Evolutionary conservation across 163 green algal genomes (phyloP).

Genomic region (Chlamydomonas reinhardtii): DNA sequence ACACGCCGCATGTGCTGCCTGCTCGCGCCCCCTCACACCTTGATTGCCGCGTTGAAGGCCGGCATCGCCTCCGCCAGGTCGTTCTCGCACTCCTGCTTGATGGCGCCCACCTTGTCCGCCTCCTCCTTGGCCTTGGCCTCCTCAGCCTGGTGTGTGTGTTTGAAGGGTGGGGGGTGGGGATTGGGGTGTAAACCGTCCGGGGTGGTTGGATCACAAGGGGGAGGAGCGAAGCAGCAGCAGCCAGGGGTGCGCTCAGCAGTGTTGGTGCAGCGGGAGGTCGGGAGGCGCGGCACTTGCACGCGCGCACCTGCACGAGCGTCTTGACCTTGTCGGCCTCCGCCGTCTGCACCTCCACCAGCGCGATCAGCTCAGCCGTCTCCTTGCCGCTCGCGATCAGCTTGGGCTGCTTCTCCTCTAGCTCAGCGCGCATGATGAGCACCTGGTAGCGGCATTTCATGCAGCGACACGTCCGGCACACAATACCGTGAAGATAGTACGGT

Average conservation of each 20-base stretch:
- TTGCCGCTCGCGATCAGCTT: conserved; percentile 64
- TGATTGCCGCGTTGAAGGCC: conserved; percentile 64
- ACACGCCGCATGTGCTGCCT: too few species aligned
- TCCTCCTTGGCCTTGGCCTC: conserved; percentile 72
- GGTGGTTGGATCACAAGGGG: too few species aligned
- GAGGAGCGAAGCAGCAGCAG: too few species aligned
- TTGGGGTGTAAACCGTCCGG: too few species aligned
- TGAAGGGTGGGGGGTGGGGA: too few species aligned
- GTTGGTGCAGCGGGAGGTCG: too few species aligned
- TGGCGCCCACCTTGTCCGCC: conserved; percentile 69
- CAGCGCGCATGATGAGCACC: conserved; percentile 67
- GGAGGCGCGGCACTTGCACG: too few species aligned
- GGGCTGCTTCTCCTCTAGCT: conserved; percentile 75
- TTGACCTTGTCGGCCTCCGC: conserved; percentile 78
- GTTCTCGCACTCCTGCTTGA: conserved; percentile 75
- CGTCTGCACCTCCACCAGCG: conserved; percentile 72
- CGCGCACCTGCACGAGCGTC: conserved; percentile 61
- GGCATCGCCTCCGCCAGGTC: conserved; percentile 72
- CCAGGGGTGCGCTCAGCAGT: too few species aligned
- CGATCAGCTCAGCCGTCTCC: conserved; percentile 64
- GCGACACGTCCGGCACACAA: too few species aligned
- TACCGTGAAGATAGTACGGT: too few species aligned
- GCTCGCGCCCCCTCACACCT: conserved; percentile 3
- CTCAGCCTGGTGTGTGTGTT: conserved; percentile 54
- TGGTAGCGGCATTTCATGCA: neutral